Evolutionary conservation across 192 early-diverging fungal species (phyloP).

Genomic region (Coemansia guatemalensis): DNA sequence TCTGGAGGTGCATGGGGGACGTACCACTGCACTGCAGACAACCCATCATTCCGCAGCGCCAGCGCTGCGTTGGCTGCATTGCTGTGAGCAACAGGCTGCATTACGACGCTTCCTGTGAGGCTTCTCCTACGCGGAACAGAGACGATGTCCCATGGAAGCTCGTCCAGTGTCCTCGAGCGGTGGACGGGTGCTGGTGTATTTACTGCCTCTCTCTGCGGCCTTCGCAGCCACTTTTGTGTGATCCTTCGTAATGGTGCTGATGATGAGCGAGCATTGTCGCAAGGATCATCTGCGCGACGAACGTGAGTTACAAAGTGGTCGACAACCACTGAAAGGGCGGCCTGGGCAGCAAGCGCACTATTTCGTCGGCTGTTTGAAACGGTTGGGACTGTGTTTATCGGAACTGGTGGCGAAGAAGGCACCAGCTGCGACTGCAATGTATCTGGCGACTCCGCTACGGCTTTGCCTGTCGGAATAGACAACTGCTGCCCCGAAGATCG

Average conservation of each 20-base stretch:
- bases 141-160: constrained; percentile 37
- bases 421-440: background rate
- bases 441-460: background rate
- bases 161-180: constrained; percentile 24
- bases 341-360: background rate
- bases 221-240: constrained; percentile 14
- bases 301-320: constrained; percentile 12
- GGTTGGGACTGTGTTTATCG: background rate
- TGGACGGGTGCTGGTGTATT: constrained; percentile 8
- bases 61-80: constrained; percentile 19
- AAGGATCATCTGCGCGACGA: background rate
- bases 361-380: background rate
- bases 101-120: constrained; percentile 10
- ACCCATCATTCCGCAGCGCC: constrained; percentile 40
- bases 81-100: constrained; percentile 6
- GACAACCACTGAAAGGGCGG: constrained; percentile 4
- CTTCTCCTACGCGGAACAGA: constrained; percentile 20
- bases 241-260: constrained; percentile 4
- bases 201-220: constrained; percentile 1
- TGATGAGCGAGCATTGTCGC: background rate
- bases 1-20: constrained; percentile 18
- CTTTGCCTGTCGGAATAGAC: background rate
- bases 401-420: background rate
- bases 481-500: background rate
- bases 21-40: constrained; percentile 41